Conservation (phyloP, 2,329 filamentous ascomycete species). For the Fusarium keratoplasticum region DNA sequence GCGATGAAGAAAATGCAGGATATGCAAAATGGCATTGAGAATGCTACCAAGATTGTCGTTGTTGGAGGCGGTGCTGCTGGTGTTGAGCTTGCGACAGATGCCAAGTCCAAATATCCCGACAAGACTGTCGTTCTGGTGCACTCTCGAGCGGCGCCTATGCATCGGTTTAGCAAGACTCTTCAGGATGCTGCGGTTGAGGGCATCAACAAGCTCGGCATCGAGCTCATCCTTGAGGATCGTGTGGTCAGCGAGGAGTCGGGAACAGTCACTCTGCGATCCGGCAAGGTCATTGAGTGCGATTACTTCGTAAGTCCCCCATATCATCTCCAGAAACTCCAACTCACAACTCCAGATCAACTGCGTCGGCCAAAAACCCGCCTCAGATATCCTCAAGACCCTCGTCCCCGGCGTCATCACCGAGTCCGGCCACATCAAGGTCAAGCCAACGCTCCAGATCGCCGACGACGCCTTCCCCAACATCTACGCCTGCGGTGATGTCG, state of each 20-base stretch:
- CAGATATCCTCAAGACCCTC: constrained; percentile 57
- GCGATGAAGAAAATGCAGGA: constrained; percentile 57
- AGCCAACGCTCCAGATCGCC: constrained; percentile 66
- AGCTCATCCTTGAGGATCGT: constrained; percentile 64
- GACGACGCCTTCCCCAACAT: constrained; percentile 62
- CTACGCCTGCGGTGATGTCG: constrained; percentile 74
- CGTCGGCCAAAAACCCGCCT: constrained; percentile 69
- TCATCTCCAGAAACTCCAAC: not conserved
- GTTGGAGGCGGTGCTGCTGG: constrained; percentile 72
- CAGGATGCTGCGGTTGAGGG: constrained; percentile 55
- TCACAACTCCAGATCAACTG: constrained; percentile 62
- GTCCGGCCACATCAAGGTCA: constrained; percentile 64
- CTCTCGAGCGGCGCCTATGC: constrained; percentile 65
- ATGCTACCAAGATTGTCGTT: constrained; percentile 58
- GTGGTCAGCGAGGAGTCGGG: constrained; percentile 52
- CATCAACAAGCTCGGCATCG: constrained; percentile 59
- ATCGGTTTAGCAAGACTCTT: constrained; percentile 59
- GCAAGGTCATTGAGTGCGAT: constrained; percentile 60
- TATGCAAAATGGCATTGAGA: constrained; percentile 60
- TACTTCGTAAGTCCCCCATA: constrained; percentile 55
- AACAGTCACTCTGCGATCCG: constrained; percentile 58
- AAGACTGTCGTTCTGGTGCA: constrained; percentile 70
- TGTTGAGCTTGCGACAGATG: constrained; percentile 70
- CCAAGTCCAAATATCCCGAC: constrained; percentile 65
- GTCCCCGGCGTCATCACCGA: constrained; percentile 57